These are phyloP conservation scores for Gloeopeniophorella convolvens DNA, from an alignment of 768 basidiomycete genomes.

Conservation along the genomic window DNA sequence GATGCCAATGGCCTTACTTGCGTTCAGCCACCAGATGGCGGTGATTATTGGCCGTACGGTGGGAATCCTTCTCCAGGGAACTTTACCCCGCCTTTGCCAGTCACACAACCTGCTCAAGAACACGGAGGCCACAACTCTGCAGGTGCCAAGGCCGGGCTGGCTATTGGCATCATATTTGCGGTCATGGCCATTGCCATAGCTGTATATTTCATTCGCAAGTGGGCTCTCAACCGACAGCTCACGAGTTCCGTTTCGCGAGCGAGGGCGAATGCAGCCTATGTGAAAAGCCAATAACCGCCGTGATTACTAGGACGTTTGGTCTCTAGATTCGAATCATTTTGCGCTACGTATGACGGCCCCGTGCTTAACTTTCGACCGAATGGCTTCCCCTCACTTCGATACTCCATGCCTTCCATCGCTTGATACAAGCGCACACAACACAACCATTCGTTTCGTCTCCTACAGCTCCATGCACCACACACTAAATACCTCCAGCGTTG, in stretches of 20 bases:
- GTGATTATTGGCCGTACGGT: slow-evolving; percentile 69
- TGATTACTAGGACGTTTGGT: neutral
- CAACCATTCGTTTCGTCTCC: no score
- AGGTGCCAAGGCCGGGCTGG: slow-evolving; percentile 41
- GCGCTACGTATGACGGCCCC: no score
- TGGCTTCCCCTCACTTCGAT: no score
- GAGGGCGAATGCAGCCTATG: neutral
- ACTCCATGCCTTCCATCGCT: no score
- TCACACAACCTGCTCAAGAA: slow-evolving; percentile 13
- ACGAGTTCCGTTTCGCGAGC: neutral
- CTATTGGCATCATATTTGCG: slow-evolving; percentile 44
- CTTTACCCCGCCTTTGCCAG: slow-evolving; percentile 22
- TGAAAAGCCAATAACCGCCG: neutral
- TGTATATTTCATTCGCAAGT: slow-evolving; percentile 44
- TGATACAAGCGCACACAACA: no score
- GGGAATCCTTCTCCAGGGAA: slow-evolving; percentile 35
- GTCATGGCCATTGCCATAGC: slow-evolving; percentile 35
- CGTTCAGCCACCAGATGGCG: slow-evolving; percentile 58
- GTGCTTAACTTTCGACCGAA: no score
- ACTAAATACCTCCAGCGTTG: no score
- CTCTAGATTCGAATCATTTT: no score
- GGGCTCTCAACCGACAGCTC: slow-evolving; percentile 29
- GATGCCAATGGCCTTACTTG: slow-evolving; percentile 59
- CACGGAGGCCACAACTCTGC: slow-evolving; percentile 22
- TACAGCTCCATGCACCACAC: no score